Conservation (phyloP, 2,329 filamentous ascomycete species). For the Penicillium sp. region DNA sequence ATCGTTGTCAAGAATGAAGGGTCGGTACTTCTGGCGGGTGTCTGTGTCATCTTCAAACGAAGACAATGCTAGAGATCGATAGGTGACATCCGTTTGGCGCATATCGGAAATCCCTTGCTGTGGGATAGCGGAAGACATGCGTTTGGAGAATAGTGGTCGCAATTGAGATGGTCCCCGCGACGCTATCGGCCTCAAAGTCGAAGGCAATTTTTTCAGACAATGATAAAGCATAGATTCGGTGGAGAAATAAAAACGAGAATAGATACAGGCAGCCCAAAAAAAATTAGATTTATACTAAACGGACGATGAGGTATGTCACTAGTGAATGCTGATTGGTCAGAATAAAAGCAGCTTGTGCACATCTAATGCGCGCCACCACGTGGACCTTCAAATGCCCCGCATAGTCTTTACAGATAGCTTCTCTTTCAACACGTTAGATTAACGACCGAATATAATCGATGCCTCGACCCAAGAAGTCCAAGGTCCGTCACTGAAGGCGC, state of each 20-base stretch:
- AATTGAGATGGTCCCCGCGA: background rate
- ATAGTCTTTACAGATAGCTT: background rate
- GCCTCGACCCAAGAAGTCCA: no score
- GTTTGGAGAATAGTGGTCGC: background rate
- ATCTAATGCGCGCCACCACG: background rate
- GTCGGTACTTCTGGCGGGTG: constrained; percentile 54
- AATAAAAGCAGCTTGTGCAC: background rate
- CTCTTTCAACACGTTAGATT: background rate
- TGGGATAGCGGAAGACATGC: background rate
- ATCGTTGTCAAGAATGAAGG: constrained; percentile 51
- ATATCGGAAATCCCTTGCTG: background rate
- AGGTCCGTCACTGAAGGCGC: no score
- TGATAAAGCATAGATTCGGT: background rate
- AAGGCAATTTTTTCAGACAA: background rate
- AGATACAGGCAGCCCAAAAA: background rate
- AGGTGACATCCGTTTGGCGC: background rate
- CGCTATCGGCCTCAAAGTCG: background rate
- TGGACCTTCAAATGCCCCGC: background rate
- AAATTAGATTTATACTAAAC: constrained; percentile 2
- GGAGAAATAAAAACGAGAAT: background rate
- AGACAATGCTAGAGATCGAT: constrained; percentile 46
- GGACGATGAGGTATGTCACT: constrained; percentile 8
- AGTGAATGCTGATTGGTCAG: constrained; percentile 9
- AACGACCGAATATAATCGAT: no score
- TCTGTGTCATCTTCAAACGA: constrained; percentile 48